Percentiles rank a stretch among this genome's conserved stretches.
phyloP scores from a whole-genome alignment of 1,284 basidiomycete genomes.

The Sporisorium reilianum region DNA sequence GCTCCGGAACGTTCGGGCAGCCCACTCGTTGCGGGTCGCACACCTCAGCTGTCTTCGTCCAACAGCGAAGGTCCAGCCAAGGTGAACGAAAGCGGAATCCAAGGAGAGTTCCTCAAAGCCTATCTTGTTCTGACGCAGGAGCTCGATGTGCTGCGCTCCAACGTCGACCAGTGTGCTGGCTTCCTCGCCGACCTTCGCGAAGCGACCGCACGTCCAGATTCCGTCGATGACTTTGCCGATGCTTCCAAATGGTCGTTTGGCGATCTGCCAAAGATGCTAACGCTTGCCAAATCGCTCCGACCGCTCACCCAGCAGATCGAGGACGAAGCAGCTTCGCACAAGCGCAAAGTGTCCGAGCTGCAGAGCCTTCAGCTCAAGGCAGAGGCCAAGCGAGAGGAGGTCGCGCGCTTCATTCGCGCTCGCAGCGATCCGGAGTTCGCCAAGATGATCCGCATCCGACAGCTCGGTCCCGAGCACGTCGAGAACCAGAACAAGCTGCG shows the following conservation, averaged over 20 bases:
- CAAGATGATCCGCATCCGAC: conserved; percentile 81
- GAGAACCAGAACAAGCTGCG: conserved; percentile 83
- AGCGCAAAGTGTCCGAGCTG: conserved; percentile 70
- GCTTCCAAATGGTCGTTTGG: conserved; percentile 69
- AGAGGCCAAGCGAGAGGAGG: conserved; percentile 67
- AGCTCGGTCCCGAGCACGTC: conserved; percentile 87
- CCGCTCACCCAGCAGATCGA: conserved; percentile 38
- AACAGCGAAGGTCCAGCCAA: conserved; percentile 28
- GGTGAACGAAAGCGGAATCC: conserved; percentile 62
- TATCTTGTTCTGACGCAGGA: conserved; percentile 70
- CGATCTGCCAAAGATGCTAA: conserved; percentile 63
- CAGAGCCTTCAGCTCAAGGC: conserved; percentile 72
- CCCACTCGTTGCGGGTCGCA: conserved; percentile 21
- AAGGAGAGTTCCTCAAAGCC: conserved; percentile 63
- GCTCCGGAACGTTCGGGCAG: conserved; percentile 10
- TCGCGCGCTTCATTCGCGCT: conserved; percentile 77
- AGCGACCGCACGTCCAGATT: conserved; percentile 38
- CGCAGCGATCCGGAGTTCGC: conserved; percentile 82
- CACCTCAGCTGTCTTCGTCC: conserved; percentile 34
- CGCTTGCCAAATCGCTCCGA: conserved; percentile 54
- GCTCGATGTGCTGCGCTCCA: conserved; percentile 56
- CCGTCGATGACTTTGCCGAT: conserved; percentile 54
- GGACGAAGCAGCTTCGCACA: conserved; percentile 44
- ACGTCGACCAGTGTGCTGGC: conserved; percentile 52
- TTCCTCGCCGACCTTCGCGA: conserved; percentile 66